phyloP scores from a whole-genome alignment of 2,329 filamentous ascomycete genomes.

The Aureobasidium sp. region DNA sequence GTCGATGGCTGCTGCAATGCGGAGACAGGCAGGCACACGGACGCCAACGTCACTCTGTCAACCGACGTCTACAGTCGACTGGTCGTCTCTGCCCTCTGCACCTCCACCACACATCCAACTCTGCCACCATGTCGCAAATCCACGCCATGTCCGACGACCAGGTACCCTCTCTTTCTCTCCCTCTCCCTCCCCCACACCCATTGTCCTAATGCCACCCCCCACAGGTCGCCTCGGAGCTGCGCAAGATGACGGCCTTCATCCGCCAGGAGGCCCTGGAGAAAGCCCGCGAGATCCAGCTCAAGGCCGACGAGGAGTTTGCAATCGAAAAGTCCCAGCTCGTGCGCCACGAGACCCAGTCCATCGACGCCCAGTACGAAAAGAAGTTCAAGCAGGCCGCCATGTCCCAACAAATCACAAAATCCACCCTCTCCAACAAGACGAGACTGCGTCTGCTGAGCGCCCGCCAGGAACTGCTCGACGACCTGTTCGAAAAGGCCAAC shows the following conservation, averaged over 20 bases:
- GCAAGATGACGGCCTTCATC: slow-evolving; percentile 99
- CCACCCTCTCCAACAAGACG: slow-evolving; percentile 92
- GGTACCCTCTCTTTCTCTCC: slow-evolving; percentile 47
- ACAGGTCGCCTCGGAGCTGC: slow-evolving; percentile 94
- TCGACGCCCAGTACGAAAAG: slow-evolving; percentile 92
- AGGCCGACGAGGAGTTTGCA: slow-evolving; percentile 97
- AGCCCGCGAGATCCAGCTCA: slow-evolving; percentile 93
- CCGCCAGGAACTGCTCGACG: slow-evolving; percentile 84
- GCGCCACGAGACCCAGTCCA: slow-evolving; percentile 85
- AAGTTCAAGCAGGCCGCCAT: slow-evolving; percentile 98
- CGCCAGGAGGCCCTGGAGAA: slow-evolving; percentile 97
- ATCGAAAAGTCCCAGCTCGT: slow-evolving; percentile 99
- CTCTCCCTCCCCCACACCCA: background rate
- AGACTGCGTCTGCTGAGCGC: slow-evolving; percentile 80
- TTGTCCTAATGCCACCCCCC: slow-evolving; percentile 21
- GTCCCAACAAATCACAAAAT: slow-evolving; percentile 97
- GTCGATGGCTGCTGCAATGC: too few relatives aligned
- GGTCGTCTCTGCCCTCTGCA: background rate
- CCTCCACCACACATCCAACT: background rate
- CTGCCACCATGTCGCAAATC: slow-evolving; percentile 74
- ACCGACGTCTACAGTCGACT: background rate
- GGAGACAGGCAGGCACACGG: too few relatives aligned
- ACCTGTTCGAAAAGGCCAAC: slow-evolving; percentile 75
- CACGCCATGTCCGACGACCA: slow-evolving; percentile 97
- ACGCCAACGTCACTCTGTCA: too few relatives aligned